phyloP scores from a whole-genome alignment of 2,329 filamentous ascomycete species.

The Capronia americana region DNA sequence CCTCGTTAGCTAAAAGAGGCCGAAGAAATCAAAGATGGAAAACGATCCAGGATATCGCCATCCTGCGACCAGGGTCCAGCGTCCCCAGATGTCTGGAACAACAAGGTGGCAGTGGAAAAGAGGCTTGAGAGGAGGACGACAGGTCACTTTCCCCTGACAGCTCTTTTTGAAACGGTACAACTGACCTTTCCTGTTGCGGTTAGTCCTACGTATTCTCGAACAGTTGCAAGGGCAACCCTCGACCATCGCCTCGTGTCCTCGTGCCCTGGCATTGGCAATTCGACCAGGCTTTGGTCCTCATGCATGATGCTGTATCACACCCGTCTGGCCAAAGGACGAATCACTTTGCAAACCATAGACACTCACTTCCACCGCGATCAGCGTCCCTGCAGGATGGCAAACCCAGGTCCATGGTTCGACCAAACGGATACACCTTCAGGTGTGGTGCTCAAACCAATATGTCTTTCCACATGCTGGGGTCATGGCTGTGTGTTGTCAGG shows the following conservation, averaged over 20 bases:
- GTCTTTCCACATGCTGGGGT: background rate
- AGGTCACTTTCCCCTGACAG: constrained; percentile 3
- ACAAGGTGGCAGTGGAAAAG: background rate
- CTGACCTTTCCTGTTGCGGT: background rate
- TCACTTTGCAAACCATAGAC: constrained; percentile 3
- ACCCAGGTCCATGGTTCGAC: background rate
- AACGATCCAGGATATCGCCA: background rate
- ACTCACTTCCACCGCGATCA: background rate
- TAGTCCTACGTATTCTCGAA: constrained; percentile 10
- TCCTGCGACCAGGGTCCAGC: background rate
- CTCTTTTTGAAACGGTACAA: background rate
- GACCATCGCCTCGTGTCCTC: background rate
- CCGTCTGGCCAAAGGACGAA: background rate
- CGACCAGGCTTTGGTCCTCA: background rate
- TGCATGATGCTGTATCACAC: constrained; percentile 11
- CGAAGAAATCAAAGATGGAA: background rate
- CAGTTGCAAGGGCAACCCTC: background rate
- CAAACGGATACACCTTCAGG: background rate
- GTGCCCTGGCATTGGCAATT: background rate
- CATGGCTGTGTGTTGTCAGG: background rate
- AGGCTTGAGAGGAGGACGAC: constrained; percentile 1
- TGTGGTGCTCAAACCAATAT: background rate
- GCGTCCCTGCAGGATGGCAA: background rate
- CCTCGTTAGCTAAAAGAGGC: background rate
- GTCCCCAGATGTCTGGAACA: background rate